Base-by-base conservation (phyloP, 257 asterid species). In the Hygrophila difformis region DNA sequence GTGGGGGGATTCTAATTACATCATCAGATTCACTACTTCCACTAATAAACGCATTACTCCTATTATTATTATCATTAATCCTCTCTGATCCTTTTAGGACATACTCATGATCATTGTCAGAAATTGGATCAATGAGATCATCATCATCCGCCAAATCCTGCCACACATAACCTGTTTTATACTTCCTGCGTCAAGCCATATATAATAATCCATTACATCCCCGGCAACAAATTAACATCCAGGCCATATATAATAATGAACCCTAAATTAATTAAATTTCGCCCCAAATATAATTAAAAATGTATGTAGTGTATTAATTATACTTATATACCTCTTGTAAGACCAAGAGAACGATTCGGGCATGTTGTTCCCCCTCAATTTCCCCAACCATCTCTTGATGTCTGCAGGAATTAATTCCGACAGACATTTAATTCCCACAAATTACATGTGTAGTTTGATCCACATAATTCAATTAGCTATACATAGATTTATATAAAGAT, bases 131-230 rank as follows among this genome's bases (percentile, higher is more conserved):
- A 17, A 91, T 62, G 5, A 91, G 94, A 76, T 89, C 96, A 57
- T 91, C 88, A 57, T 91, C 88, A 68, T 91, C 98, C n/a, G 73
- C 17, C 52, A 91, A 62, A 60, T 91, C 96, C 69, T 91, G 96
- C 98, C 98, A 91, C 5, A 86, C 84, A 42, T 74, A 91, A 5
- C 93, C 96, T 18, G 68, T 61, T 67, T 72, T 89, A 66, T 82
- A 89, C 56, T 62, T 79, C 73, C 98, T 89, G 77, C 53, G 18
- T 14, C 22, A 21, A 31, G 9, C 6, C 1, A 5, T 1, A 31
- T 31, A 5, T 1, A 31, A 31, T 9, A 24, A 24, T n/a, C n/a
- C n/a, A n/a, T 24, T 8, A 8, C 5, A 24, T 3, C 3, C 31
- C 31, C 31, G 4, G 1, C 7, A 3, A 26, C 4, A 26, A 26